These are phyloP conservation scores for Avena sativa DNA, from an alignment of 176 grass and related monocot species.

Conservation along the genomic window DNA sequence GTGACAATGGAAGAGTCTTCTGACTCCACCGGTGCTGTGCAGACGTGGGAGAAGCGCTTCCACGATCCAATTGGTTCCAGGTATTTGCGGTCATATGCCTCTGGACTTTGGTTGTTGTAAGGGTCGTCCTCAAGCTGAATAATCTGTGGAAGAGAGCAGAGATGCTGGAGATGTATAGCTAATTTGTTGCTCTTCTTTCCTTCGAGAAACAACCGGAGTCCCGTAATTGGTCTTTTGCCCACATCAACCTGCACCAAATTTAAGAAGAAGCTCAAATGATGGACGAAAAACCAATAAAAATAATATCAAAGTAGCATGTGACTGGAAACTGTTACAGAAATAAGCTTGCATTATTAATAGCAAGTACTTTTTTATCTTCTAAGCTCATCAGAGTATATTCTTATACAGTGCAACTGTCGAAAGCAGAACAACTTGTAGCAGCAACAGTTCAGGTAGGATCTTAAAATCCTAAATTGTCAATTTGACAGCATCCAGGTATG, in stretches of 20 bases:
- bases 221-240: constrained; percentile 80
- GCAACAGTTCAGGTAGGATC: background rate
- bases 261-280: constrained; percentile 5
- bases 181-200: constrained; percentile 93
- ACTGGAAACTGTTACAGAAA: background rate
- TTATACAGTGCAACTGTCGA: background rate
- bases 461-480: background rate
- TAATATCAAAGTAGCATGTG: background rate
- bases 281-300: background rate
- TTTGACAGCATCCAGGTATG: background rate
- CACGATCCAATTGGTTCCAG: constrained; percentile 79
- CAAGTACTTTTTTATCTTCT: background rate
- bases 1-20: constrained; percentile 81
- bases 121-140: constrained; percentile 71
- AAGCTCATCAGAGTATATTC: background rate
- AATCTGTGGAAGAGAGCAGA: constrained; percentile 90
- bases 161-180: constrained; percentile 93
- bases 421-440: background rate
- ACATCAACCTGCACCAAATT: constrained; percentile 79
- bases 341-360: background rate
- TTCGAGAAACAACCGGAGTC: constrained; percentile 85
- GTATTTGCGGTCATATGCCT: constrained; percentile 74
- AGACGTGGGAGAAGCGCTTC: constrained; percentile 92
- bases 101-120: constrained; percentile 49
- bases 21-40: constrained; percentile 82